A percentile compares a stretch with the other conserved stretches of the same genome.
phyloP scores from a whole-genome alignment of 805 yeast species.

The Lachancea cidri region DNA sequence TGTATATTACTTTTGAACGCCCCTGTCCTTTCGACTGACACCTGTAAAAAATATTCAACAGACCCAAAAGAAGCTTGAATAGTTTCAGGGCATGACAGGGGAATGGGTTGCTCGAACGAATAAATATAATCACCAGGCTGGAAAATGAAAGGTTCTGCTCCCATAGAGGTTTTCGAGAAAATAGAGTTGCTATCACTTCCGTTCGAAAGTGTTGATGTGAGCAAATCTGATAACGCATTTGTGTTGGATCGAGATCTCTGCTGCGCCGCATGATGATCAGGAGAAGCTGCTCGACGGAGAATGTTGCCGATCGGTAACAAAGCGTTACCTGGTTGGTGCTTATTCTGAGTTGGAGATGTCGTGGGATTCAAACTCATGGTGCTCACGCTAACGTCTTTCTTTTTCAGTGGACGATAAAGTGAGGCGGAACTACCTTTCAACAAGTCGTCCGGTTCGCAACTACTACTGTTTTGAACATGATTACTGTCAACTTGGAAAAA shows the following conservation, averaged over 20 bases:
- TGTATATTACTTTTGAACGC: conserved; percentile 74
- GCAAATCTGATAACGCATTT: conserved; percentile 25
- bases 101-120: conserved; percentile 85
- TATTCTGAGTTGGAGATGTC: conserved; percentile 8
- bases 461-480: conserved; percentile 13
- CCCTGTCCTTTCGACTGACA: conserved; percentile 69
- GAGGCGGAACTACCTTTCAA: conserved; percentile 22
- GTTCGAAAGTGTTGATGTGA: conserved; percentile 18
- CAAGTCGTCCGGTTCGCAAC: conserved; percentile 13
- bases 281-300: conserved; percentile 25
- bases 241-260: conserved; percentile 19
- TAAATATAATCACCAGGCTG: conserved; percentile 88
- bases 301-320: conserved; percentile 27
- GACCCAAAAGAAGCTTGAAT: conserved; percentile 74
- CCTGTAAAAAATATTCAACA: conserved; percentile 66
- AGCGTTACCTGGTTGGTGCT: conserved; percentile 13
- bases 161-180: conserved; percentile 12
- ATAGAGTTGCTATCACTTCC: conserved; percentile 12
- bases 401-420: conserved; percentile 21
- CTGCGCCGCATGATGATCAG: conserved; percentile 11
- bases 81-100: conserved; percentile 77
- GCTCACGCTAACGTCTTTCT: conserved; percentile 16
- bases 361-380: conserved; percentile 14
- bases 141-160: conserved; percentile 42
- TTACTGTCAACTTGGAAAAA: conserved; percentile 60